Percentiles rank a stretch among this genome's conserved stretches.
Conservation (phyloP, 306 rosid species). For the Benincasa hispida region DNA sequence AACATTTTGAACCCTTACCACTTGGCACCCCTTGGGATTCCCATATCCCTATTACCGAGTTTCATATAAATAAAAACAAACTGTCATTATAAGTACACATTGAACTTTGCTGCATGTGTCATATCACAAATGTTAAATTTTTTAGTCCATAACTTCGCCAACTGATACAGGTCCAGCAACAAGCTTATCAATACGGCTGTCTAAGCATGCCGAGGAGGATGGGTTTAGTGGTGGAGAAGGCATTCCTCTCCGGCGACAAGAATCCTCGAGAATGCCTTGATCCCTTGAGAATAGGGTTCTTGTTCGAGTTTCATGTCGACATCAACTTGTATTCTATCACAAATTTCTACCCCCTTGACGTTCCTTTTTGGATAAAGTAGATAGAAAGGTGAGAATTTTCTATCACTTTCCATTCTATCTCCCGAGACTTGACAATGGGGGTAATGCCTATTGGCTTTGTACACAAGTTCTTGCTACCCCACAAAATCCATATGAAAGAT, state of each 20-base stretch:
- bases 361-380: constrained; percentile 4
- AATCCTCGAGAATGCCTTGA: constrained; percentile 41
- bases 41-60: background rate
- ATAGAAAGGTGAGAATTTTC: constrained; percentile 2
- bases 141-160: background rate
- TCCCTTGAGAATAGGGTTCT: background rate
- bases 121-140: background rate
- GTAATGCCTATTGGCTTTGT: constrained; percentile 7
- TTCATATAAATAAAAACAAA: background rate
- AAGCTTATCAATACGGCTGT: constrained; percentile 31
- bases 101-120: background rate
- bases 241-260: constrained; percentile 95
- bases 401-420: constrained; percentile 1
- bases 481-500: constrained; percentile 15
- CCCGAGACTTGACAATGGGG: constrained; percentile 3
- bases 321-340: constrained; percentile 6
- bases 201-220: constrained; percentile 76
- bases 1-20: background rate
- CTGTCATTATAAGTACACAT: background rate
- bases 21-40: background rate
- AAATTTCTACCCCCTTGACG: constrained; percentile 1
- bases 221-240: constrained; percentile 52
- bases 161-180: constrained; percentile 32
- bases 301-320: background rate
- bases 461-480: constrained; percentile 11